A percentile compares a stretch with the other conserved stretches of the same genome.
Evolutionary conservation across 1,284 basidiomycete genomes (phyloP).

Genomic region (Sanghuangporus weigelae): DNA sequence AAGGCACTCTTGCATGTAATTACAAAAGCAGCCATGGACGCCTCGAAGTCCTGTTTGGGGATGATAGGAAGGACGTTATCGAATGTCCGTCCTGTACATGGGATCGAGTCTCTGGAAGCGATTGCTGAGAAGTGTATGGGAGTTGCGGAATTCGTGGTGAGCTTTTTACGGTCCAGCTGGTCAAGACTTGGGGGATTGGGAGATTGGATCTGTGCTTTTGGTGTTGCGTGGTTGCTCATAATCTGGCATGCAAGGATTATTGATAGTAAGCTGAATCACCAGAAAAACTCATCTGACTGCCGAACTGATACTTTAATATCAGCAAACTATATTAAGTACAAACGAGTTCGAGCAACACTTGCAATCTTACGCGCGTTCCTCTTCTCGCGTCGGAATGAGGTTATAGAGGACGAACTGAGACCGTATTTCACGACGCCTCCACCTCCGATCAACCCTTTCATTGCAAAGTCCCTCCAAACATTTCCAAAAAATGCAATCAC

Average conservation of each 20-base stretch:
- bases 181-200: not conserved
- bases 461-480: slow-evolving; percentile 4
- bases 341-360: slow-evolving; percentile 3
- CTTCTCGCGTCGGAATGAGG: not conserved
- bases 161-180: not conserved
- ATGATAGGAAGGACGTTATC: not conserved
- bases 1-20: not conserved
- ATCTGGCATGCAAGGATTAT: slow-evolving; percentile 10
- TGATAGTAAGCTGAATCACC: slow-evolving; percentile 6
- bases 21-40: not conserved
- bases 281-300: too few relatives aligned
- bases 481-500: not conserved
- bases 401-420: not conserved
- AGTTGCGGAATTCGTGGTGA: not conserved
- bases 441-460: slow-evolving; percentile 8
- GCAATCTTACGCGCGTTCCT: not conserved
- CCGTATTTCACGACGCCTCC: slow-evolving; percentile 7
- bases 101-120: not conserved
- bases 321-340: slow-evolving; percentile 10
- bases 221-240: slow-evolving; percentile 7
- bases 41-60: not conserved
- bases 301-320: not conserved
- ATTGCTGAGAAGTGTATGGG: not conserved
- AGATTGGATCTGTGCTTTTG: slow-evolving; percentile 1
- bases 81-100: not conserved